These are phyloP conservation scores for Trichoderma harzianum DNA, from an alignment of 2,329 filamentous ascomycete species.

Conservation along the genomic window DNA sequence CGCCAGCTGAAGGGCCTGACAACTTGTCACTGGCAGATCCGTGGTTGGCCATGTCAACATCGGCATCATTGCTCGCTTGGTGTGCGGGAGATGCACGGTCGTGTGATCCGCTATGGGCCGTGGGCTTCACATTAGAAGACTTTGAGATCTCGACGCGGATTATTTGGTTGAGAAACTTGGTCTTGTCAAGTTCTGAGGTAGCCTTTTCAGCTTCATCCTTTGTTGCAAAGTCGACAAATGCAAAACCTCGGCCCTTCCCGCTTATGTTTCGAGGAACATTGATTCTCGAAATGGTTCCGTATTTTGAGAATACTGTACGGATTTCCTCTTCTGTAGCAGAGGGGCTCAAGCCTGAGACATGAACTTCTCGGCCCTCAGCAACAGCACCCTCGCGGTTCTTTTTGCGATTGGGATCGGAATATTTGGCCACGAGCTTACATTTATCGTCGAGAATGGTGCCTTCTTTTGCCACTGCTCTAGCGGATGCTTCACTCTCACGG, in stretches of 20 bases:
- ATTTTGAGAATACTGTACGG: constrained; percentile 66
- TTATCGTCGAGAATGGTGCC: constrained; percentile 65
- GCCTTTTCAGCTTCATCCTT: constrained; percentile 66
- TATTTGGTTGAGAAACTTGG: constrained; percentile 64
- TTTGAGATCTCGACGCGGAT: constrained; percentile 63
- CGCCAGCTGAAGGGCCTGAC: constrained; percentile 39
- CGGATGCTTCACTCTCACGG: constrained; percentile 62
- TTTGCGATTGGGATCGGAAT: constrained; percentile 77
- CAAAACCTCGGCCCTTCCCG: constrained; percentile 71
- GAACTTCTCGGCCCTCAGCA: constrained; percentile 84
- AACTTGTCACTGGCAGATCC: constrained; percentile 33
- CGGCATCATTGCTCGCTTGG: constrained; percentile 33
- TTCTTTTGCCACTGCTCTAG: constrained; percentile 69
- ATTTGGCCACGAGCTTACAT: constrained; percentile 70
- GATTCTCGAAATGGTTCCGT: constrained; percentile 70
- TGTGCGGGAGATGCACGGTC: constrained; percentile 34
- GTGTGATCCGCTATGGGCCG: constrained; percentile 43
- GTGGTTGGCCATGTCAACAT: constrained; percentile 22
- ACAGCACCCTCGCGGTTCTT: constrained; percentile 76
- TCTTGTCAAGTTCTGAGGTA: constrained; percentile 65
- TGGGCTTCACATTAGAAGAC: constrained; percentile 54
- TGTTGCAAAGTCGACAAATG: constrained; percentile 72
- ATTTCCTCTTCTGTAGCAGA: constrained; percentile 65
- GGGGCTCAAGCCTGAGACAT: constrained; percentile 67
- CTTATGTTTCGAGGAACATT: constrained; percentile 66